These are phyloP conservation scores for Jimgerdemannia flammicorona DNA, from an alignment of 192 early-diverging fungal species.

Conservation along the genomic window DNA sequence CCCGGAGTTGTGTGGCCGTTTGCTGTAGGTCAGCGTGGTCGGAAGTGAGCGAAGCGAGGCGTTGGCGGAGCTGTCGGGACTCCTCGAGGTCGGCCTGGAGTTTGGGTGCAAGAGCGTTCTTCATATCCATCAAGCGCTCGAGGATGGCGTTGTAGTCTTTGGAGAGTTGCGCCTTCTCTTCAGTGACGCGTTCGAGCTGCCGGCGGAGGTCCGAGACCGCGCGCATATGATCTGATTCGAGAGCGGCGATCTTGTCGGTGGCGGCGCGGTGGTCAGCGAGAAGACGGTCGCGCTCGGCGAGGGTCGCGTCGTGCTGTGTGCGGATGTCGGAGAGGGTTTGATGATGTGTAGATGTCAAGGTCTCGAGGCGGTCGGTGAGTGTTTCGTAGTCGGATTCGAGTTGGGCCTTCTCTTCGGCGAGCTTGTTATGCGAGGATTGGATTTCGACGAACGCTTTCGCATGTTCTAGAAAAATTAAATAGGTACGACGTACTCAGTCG, in stretches of 20 bases:
- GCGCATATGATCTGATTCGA: background rate
- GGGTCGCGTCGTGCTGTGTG: constrained; percentile 8
- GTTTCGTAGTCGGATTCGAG: constrained; percentile 38
- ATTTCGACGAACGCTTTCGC: background rate
- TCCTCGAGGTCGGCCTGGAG: constrained; percentile 81
- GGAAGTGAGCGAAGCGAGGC: constrained; percentile 50
- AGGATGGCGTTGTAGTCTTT: constrained; percentile 65
- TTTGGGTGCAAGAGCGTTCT: constrained; percentile 74
- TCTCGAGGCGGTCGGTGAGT: constrained; percentile 23
- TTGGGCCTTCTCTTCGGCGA: constrained; percentile 50
- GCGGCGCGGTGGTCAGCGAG: constrained; percentile 9
- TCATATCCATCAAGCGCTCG: constrained; percentile 75
- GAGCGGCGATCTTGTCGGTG: background rate
- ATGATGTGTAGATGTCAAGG: constrained; percentile 5
- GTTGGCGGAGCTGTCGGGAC: constrained; percentile 46
- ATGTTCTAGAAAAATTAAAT: background rate
- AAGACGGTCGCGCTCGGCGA: constrained; percentile 15
- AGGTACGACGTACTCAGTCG: too few species aligned
- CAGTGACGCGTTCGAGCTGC: constrained; percentile 26
- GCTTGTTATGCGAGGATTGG: constrained; percentile 11
- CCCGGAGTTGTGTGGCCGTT: constrained; percentile 48
- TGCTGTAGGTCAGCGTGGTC: constrained; percentile 56
- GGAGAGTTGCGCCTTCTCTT: constrained; percentile 47
- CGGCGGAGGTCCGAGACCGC: constrained; percentile 8
- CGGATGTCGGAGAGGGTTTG: background rate